A percentile compares a stretch with the other conserved stretches of the same genome.
These are phyloP conservation scores for Dictyostelium citrinum DNA, from an alignment of 78 protist species.

Conservation along the genomic window DNA sequence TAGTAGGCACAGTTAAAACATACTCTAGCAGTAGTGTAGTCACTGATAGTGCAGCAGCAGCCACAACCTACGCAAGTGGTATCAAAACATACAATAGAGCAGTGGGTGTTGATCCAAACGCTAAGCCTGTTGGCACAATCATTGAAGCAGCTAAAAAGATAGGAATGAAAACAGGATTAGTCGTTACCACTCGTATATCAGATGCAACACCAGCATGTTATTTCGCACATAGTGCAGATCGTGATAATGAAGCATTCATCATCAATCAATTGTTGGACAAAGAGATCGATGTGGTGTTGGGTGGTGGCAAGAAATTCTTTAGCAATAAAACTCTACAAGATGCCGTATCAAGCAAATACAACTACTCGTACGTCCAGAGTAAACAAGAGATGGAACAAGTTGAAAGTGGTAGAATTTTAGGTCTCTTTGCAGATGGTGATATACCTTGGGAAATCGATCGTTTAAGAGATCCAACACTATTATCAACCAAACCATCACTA, in stretches of 20 bases:
- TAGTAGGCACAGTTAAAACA: constrained; percentile 49
- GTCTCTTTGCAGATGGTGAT: constrained; percentile 29
- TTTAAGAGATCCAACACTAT: neutral
- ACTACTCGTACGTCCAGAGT: neutral
- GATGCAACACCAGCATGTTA: constrained; percentile 87
- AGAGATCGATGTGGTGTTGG: constrained; percentile 12
- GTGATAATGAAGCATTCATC: constrained; percentile 41
- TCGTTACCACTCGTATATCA: constrained; percentile 73
- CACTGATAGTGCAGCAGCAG: constrained; percentile 90
- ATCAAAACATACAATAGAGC: constrained; percentile 62
- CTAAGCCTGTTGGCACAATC: constrained; percentile 68
- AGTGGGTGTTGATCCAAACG: constrained; percentile 71
- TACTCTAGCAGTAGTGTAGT: neutral
- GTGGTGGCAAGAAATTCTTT: constrained; percentile 32
- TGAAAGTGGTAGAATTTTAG: constrained; percentile 20
- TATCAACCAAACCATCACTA: constrained; percentile 24
- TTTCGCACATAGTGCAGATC: constrained; percentile 22
- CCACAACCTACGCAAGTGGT: constrained; percentile 85
- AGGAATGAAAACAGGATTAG: constrained; percentile 80
- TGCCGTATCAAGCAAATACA: neutral
- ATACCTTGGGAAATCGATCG: constrained; percentile 75
- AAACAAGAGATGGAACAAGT: constrained; percentile 2
- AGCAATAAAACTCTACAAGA: neutral
- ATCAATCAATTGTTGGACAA: constrained; percentile 53
- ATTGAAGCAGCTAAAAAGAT: constrained; percentile 77